phyloP scores from a whole-genome alignment of 306 rosid species.

The Mimosa bimucronata region DNA sequence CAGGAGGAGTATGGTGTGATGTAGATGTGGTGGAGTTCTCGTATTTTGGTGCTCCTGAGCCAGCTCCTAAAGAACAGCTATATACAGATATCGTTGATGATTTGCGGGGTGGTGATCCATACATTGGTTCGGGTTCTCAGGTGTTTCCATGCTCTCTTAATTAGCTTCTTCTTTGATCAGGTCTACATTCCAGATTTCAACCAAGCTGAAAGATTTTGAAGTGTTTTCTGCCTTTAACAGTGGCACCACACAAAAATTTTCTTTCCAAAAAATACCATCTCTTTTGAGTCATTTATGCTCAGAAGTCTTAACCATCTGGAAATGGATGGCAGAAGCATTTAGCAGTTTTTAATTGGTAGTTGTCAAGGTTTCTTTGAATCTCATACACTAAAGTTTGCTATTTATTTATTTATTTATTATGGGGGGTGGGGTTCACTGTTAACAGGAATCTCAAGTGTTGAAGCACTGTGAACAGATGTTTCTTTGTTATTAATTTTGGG shows the following conservation, averaged over 20 bases:
- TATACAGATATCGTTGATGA: conserved; percentile 94
- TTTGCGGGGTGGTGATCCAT: conserved; percentile 91
- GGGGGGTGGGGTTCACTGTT: no score
- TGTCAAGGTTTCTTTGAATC: no score
- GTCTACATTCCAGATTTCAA: not conserved
- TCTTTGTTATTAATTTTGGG: no score
- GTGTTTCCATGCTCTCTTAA: conserved; percentile 49
- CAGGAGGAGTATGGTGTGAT: conserved; percentile 99
- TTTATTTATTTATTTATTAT: no score
- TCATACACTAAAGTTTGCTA: no score
- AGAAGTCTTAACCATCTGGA: not conserved
- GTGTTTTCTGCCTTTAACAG: not conserved
- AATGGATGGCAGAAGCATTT: not conserved
- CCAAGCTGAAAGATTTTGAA: no score
- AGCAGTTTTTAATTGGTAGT: no score
- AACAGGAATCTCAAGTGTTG: no score
- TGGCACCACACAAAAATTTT: not conserved
- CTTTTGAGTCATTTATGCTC: not conserved
- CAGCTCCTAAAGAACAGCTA: conserved; percentile 91
- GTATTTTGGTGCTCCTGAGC: conserved; percentile 98
- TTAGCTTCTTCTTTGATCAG: not conserved
- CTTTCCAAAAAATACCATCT: not conserved
- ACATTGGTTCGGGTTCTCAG: conserved; percentile 99
- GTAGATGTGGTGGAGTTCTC: conserved; percentile 99
- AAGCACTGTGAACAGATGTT: no score